These are phyloP conservation scores for Cyanidioschyzon merolae DNA, from an alignment of 23 red algal species.

Conservation along the genomic window DNA sequence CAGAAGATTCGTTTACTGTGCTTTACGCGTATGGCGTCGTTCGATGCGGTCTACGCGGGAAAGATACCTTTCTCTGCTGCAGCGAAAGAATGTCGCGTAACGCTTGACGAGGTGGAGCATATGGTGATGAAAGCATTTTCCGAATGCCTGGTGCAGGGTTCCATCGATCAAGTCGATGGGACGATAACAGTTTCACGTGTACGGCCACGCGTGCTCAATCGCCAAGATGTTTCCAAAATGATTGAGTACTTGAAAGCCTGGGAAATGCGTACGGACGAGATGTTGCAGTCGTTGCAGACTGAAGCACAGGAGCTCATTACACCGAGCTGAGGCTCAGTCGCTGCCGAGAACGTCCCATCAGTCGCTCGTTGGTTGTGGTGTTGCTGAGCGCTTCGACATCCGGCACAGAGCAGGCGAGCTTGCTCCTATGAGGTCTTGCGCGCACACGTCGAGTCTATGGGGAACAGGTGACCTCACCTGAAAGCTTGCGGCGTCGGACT, in stretches of 20 bases:
- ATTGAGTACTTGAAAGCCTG: conserved; percentile 42
- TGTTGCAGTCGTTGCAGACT: conserved; percentile 40
- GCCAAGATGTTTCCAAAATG: conserved; percentile 48
- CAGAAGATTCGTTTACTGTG: conserved; percentile 82
- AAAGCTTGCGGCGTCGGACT: too few species aligned
- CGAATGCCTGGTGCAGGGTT: conserved; percentile 54
- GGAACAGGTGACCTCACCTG: too few species aligned
- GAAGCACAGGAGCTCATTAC: conserved; percentile 31
- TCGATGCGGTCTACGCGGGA: conserved; percentile 25
- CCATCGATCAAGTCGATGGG: conserved; percentile 81
- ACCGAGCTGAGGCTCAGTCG: not conserved
- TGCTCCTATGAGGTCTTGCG: too few species aligned
- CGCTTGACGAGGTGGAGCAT: conserved; percentile 70
- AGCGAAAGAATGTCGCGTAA: conserved; percentile 48
- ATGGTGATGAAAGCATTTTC: conserved; percentile 81
- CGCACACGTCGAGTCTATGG: too few species aligned
- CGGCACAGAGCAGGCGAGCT: too few species aligned
- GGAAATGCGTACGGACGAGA: conserved; percentile 34
- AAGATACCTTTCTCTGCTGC: conserved; percentile 56
- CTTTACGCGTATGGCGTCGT: conserved; percentile 58
- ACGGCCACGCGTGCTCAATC: conserved; percentile 57
- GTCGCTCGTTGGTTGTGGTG: too few species aligned
- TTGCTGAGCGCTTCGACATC: too few species aligned
- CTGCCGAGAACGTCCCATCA: too few species aligned
- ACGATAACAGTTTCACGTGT: conserved; percentile 56